Conservation (phyloP, 176 grass and related monocot species). For the Rhynchospora tenuis region DNA sequence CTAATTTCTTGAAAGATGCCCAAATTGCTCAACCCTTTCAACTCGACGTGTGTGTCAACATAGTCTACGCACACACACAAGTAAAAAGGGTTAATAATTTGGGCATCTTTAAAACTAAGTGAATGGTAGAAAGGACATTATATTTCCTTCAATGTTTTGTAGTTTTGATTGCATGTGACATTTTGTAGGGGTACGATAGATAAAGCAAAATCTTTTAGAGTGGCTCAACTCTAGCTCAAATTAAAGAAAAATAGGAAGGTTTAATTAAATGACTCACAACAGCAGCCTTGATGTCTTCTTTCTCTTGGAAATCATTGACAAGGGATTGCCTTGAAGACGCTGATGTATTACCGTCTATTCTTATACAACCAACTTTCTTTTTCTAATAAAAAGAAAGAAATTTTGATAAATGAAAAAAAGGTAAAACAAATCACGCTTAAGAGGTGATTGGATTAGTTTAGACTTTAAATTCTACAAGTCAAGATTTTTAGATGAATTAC, state of each 20-base stretch:
- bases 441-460: too few species aligned
- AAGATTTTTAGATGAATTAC: slow-evolving; percentile 33
- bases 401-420: not conserved
- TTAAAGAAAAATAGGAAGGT: not conserved
- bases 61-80: not conserved
- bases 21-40: not conserved
- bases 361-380: slow-evolving; percentile 91
- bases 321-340: slow-evolving; percentile 61
- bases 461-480: not conserved
- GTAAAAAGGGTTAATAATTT: not conserved
- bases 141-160: not conserved
- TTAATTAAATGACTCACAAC: slow-evolving; percentile 49
- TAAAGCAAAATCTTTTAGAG: not conserved
- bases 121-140: not conserved
- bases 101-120: not conserved
- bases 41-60: not conserved
- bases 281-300: slow-evolving; percentile 72
- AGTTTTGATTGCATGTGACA: not conserved
- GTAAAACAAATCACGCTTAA: not conserved
- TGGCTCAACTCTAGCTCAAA: not conserved
- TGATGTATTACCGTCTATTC: slow-evolving; percentile 79
- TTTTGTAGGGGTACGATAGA: not conserved
- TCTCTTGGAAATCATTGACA: slow-evolving; percentile 78
- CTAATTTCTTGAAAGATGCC: not conserved
- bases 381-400: slow-evolving; percentile 44